A percentile compares a stretch with the other conserved stretches of the same genome.
Evolutionary conservation across 2,329 filamentous ascomycete genomes (phyloP).

Genomic region (Ceratocystis cacaofunesta): DNA sequence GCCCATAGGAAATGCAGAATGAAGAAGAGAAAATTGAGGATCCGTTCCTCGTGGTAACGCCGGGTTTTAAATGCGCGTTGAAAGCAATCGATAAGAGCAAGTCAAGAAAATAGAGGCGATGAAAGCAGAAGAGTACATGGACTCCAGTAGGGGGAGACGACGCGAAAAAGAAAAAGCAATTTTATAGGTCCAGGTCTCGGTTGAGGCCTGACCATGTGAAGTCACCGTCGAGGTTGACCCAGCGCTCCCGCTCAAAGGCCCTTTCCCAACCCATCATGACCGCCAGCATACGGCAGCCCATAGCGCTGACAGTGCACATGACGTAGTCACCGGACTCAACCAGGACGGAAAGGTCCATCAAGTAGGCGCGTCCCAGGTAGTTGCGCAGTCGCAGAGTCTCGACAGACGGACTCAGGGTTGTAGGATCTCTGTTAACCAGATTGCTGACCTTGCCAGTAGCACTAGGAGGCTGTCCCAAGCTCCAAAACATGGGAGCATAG

Average conservation of each 20-base stretch:
- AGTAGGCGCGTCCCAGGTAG: conserved; percentile 63
- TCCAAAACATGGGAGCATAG: conserved; percentile 69
- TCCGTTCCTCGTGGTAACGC: background rate
- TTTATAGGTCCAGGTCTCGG: conserved; percentile 20
- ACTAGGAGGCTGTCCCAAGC: conserved; percentile 42
- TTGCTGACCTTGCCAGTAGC: conserved; percentile 24
- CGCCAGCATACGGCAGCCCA: conserved; percentile 57
- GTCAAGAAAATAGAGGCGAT: background rate
- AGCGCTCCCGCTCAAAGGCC: conserved; percentile 43
- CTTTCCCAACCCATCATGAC: conserved; percentile 81
- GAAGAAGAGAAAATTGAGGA: background rate
- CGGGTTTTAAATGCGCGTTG: background rate
- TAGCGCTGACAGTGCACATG: conserved; percentile 61
- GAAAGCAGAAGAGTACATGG: background rate
- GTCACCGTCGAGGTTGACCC: conserved; percentile 67
- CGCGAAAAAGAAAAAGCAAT: background rate
- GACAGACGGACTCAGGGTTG: conserved; percentile 27
- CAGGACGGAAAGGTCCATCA: conserved; percentile 66
- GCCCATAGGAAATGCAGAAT: background rate
- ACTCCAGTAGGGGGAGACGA: no score
- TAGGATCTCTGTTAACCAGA: conserved; percentile 26
- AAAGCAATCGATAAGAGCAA: no score
- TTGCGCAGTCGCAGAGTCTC: conserved; percentile 54
- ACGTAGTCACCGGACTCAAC: conserved; percentile 52
- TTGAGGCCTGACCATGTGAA: conserved; percentile 43